A percentile compares a stretch with the other conserved stretches of the same genome.
Evolutionary conservation across 2,329 filamentous ascomycete genomes (phyloP).

Genomic region (Phaeoacremonium minimum): DNA sequence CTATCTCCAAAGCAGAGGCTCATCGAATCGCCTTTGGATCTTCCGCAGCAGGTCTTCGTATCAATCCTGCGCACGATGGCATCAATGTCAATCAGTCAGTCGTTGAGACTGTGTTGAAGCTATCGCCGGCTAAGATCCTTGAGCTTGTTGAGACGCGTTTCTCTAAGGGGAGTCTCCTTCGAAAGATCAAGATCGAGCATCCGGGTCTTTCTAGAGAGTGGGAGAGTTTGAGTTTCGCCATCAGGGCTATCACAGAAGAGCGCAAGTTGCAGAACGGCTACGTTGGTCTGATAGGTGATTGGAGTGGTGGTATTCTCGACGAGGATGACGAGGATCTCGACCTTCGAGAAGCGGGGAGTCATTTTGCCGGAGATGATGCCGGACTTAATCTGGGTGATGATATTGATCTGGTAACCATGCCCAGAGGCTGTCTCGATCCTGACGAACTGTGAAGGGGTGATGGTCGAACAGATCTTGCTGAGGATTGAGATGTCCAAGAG

Average conservation of each 20-base stretch:
- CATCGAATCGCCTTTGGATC: slow-evolving; percentile 9
- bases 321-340: slow-evolving; percentile 1
- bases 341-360: neutral
- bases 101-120: slow-evolving; percentile 42
- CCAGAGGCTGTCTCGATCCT: too few relatives aligned
- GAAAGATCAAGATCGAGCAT: slow-evolving; percentile 31
- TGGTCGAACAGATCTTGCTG: too few relatives aligned
- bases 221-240: slow-evolving; percentile 6
- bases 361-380: too few relatives aligned
- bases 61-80: too few relatives aligned
- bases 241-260: slow-evolving; percentile 5
- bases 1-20: neutral
- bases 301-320: slow-evolving; percentile 7
- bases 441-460: too few relatives aligned
- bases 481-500: too few relatives aligned
- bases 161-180: slow-evolving; percentile 37
- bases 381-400: too few relatives aligned
- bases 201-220: slow-evolving; percentile 14
- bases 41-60: slow-evolving; percentile 8
- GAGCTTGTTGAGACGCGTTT: slow-evolving; percentile 43
- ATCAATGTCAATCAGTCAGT: slow-evolving; percentile 27
- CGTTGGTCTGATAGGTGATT: slow-evolving; percentile 1
- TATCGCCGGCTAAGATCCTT: slow-evolving; percentile 44
- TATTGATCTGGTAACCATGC: too few relatives aligned
- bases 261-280: too few relatives aligned